Base-by-base conservation (phyloP, 2,329 filamentous ascomycete species). In the Chaetomiaceae sp. region DNA sequence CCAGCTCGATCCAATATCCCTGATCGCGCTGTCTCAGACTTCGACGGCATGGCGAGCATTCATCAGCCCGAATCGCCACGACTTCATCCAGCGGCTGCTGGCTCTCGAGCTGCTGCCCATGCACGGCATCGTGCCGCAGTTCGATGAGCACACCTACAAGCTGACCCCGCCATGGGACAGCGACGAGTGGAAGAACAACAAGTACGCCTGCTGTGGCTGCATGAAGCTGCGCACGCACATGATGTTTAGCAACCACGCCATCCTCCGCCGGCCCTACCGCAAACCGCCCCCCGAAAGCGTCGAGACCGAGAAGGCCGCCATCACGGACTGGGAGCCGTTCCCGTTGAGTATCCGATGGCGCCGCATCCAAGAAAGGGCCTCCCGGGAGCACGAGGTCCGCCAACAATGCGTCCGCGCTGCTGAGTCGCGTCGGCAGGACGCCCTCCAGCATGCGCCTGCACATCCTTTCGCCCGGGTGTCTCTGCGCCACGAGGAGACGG, bases 191-290 rank as follows among this genome's bases (percentile, higher is more conserved):
- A 30, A 23, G 5, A 4, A 10, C 30, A 53, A 46, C 51, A 55
- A 44, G 33, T 61, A 60, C 20, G 58, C 58, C 25, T 61, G 59
- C 50, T 48, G 47, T 8, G 56, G 54, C 25, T 61, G 59, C 37
- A 48, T 58, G 49, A 54, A 56, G 38, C 54, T 61, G 5, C 58
- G 47, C 3, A 16, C 55, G 9, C 58, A 61, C 42, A 55, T 44
- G 27, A 55, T 55, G 54, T 61, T 61, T 23, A 49, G 54, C 44
- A 59, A 60, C 55, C 50, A 49, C 46, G 48, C 53, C 16, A 51
- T 61, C 40, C 44, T 58, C 8, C 30, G 51, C 13, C 50, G 53
- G 3, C 42, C 30, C 10, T 43, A 46, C 12, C 51, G 58, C 20
- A 61, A 61, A 27, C 59, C 59, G 2, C 54, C 51, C 3, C 51